These are phyloP conservation scores for Macrophomina pseudophaseolina DNA, from an alignment of 2,329 filamentous ascomycete genomes.

Conservation along the genomic window DNA sequence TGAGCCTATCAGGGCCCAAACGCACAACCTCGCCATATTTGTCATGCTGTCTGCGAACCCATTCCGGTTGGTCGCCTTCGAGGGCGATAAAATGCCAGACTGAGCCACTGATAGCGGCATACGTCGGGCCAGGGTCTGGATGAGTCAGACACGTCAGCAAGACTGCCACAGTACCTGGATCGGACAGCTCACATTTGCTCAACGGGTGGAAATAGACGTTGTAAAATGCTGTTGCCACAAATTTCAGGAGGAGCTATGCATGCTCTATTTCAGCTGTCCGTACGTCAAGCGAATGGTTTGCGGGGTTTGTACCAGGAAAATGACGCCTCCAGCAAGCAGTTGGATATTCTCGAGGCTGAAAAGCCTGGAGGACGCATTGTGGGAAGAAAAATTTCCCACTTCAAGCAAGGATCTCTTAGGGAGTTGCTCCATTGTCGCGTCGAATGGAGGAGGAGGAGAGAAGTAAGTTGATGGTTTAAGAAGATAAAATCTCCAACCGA, in stretches of 20 bases:
- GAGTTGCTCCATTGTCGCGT: constrained; percentile 1
- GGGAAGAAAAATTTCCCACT: background rate
- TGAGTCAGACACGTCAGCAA: background rate
- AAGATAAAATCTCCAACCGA: too few species aligned
- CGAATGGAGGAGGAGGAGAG: background rate
- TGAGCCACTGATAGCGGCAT: constrained; percentile 38
- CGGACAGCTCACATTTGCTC: constrained; percentile 34
- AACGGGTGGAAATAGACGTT: constrained; percentile 53
- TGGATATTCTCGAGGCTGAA: background rate
- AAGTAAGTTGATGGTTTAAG: background rate
- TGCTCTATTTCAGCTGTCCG: background rate
- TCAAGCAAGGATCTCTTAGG: background rate
- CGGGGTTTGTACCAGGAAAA: background rate
- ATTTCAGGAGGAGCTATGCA: background rate
- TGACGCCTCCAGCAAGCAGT: background rate
- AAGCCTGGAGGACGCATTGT: background rate
- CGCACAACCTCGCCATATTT: constrained; percentile 26
- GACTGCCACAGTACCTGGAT: background rate
- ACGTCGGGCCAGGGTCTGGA: constrained; percentile 47
- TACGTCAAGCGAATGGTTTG: too few species aligned
- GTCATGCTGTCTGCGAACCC: constrained; percentile 33
- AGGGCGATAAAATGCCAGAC: constrained; percentile 39
- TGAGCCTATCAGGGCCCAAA: constrained; percentile 20
- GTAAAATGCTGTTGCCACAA: constrained; percentile 36
- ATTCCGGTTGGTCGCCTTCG: constrained; percentile 35